These are phyloP conservation scores for Sicyos baderoa DNA, from an alignment of 306 rosid species.

Conservation along the genomic window DNA sequence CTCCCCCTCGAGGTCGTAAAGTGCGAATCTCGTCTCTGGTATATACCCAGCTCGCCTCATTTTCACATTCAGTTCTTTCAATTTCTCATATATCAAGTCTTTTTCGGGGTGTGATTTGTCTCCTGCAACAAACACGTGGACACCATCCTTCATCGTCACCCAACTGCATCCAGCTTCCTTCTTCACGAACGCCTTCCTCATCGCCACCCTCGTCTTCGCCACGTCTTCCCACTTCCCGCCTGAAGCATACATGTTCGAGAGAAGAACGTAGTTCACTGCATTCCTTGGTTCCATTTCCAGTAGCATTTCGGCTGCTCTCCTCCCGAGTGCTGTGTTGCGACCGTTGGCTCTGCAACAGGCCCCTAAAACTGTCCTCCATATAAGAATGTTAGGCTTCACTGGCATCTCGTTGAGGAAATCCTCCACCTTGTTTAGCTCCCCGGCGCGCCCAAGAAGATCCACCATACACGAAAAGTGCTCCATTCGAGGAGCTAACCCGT, in stretches of 20 bases:
- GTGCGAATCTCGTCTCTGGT: conserved; percentile 69
- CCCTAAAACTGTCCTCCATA: conserved; percentile 91
- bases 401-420: conserved; percentile 68
- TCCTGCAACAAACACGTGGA: conserved; percentile 87
- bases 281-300: conserved; percentile 70
- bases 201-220: conserved; percentile 63
- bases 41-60: conserved; percentile 66
- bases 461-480: conserved; percentile 94
- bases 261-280: conserved; percentile 80
- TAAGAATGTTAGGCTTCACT: conserved; percentile 58
- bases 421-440: conserved; percentile 56
- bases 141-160: conserved; percentile 89
- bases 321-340: conserved; percentile 59
- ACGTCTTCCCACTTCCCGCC: conserved; percentile 70
- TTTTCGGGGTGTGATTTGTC: conserved; percentile 77
- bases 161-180: conserved; percentile 93
- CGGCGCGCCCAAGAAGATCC: conserved; percentile 81
- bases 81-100: conserved; percentile 51
- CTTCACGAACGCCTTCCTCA: conserved; percentile 74
- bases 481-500: conserved; percentile 55
- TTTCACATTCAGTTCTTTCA: conserved; percentile 55
- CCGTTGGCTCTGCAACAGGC: conserved; percentile 64
- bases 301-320: conserved; percentile 67
- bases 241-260: conserved; percentile 82
- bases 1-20: conserved; percentile 75